Evolutionary conservation across 139 green algal genomes (phyloP), one percentile per base, ranked within the genome.

Genomic region (Tetraselmis chui): DNA sequence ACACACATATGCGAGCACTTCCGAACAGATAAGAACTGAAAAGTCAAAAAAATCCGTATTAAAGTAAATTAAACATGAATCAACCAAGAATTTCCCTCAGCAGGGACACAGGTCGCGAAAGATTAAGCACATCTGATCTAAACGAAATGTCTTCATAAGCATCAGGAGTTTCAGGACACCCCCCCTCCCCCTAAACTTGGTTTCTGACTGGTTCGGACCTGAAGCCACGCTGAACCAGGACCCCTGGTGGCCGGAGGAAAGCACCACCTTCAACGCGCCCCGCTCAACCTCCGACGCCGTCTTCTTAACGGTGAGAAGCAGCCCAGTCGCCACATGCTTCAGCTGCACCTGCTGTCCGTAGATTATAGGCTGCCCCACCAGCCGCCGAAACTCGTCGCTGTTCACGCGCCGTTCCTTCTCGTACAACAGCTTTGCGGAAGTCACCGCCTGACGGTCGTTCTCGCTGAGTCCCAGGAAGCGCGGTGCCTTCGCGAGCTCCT

Each of bases 281-380:
- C 80, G 29, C 80, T 84, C 83, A 31, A 87, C 83, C n/a, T 85
- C 83, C 1, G 83, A 80, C 2, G 83, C 83, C 1, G 83, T 87
- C 26, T 76, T 76, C 78, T 83, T 83, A 23, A 87, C 84, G 76
- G 83, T 81, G 22, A 85, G 0, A 18, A 82, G 85, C 76, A 80
- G 79, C 32, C 59, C 77, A 0, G 80, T 82, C 24, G 58, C 1
- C 29, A 82, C 59, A 29, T 87, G 83, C 0, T 74, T 59, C 25
- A 87, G 76, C 31, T 87, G 83, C 0, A 87, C 25, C 0, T 31
- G n/a, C 78, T 87, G 84, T 23, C 84, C 84, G 75, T 87, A 87
- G 32, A 87, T 28, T 1, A 87, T 59, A 0, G 76, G 59, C 59
- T 87, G 80, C 11, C 81, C 84, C 26, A 81, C 79, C 5, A 85